Evolutionary conservation across 2,329 filamentous ascomycete genomes (phyloP).

Genomic region (Penicillium sp.): DNA sequence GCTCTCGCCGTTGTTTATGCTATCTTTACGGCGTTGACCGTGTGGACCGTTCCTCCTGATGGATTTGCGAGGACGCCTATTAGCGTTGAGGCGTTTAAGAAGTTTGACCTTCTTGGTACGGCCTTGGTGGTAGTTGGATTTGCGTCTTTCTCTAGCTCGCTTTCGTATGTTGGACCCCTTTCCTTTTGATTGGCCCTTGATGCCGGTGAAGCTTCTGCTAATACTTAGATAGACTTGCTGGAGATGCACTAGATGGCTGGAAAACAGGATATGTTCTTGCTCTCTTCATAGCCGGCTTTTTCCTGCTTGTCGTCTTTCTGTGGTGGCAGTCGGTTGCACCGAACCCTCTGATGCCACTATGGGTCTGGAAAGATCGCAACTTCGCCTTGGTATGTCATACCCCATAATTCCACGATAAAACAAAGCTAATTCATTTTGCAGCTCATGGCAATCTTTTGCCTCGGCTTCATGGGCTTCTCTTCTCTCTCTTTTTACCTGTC

Average conservation of each 20-base stretch:
- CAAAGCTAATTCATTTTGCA: slow-evolving; percentile 20
- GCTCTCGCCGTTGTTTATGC: slow-evolving; percentile 64
- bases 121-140: slow-evolving; percentile 63
- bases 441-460: slow-evolving; percentile 57
- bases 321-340: slow-evolving; percentile 61
- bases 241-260: slow-evolving; percentile 63
- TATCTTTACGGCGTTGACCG: slow-evolving; percentile 56
- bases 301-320: slow-evolving; percentile 58
- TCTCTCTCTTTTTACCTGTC: slow-evolving; percentile 63
- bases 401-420: background rate
- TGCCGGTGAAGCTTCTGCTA: background rate
- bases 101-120: slow-evolving; percentile 63
- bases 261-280: slow-evolving; percentile 61
- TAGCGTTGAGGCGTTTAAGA: slow-evolving; percentile 51
- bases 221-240: slow-evolving; percentile 41
- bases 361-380: slow-evolving; percentile 60
- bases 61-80: slow-evolving; percentile 45
- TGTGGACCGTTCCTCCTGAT: slow-evolving; percentile 63
- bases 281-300: slow-evolving; percentile 59
- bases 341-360: slow-evolving; percentile 54
- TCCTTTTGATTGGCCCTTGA: background rate
- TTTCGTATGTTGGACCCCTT: slow-evolving; percentile 49
- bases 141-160: slow-evolving; percentile 62
- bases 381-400: slow-evolving; percentile 58
- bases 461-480: slow-evolving; percentile 65